Percentiles rank a stretch among this genome's conserved stretches.
phyloP scores from a whole-genome alignment of 768 basidiomycete species.

The Xanthoconium stramineum region DNA sequence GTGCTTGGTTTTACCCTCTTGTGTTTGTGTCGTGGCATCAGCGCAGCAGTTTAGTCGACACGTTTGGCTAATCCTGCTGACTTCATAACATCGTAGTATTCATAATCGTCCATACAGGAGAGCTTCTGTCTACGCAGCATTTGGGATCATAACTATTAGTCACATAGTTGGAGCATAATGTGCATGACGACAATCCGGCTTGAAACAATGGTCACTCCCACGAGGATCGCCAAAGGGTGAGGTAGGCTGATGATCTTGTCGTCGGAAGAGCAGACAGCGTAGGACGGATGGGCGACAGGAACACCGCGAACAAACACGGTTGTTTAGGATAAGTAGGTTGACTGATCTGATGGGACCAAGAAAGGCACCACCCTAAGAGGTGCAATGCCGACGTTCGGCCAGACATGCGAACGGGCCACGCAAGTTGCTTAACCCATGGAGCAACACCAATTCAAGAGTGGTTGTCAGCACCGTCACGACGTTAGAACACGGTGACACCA shows the following conservation, averaged over 20 bases:
- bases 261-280: not conserved
- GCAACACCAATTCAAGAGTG: constrained; percentile 1
- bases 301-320: constrained; percentile 10
- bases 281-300: not conserved
- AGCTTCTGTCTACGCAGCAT: constrained; percentile 8
- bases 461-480: constrained; percentile 2
- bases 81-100: constrained; percentile 7
- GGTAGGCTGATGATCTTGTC: not conserved
- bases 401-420: not conserved
- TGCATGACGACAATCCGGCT: constrained; percentile 16
- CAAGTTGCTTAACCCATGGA: constrained; percentile 14
- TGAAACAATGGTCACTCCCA: not conserved
- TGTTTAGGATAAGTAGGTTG: constrained; percentile 15
- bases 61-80: too few relatives aligned
- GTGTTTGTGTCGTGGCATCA: not conserved
- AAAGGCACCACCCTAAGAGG: constrained; percentile 6
- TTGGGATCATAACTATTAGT: constrained; percentile 11
- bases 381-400: constrained; percentile 10
- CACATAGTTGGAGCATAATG: constrained; percentile 20
- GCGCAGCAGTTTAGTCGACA: not conserved
- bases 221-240: constrained; percentile 2
- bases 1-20: not conserved
- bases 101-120: constrained; percentile 20
- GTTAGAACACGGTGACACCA: constrained; percentile 81
- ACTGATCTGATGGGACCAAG: constrained; percentile 5